These are phyloP conservation scores for Bremia lactucae DNA, from an alignment of 352 stramenopile genomes.

Conservation along the genomic window DNA sequence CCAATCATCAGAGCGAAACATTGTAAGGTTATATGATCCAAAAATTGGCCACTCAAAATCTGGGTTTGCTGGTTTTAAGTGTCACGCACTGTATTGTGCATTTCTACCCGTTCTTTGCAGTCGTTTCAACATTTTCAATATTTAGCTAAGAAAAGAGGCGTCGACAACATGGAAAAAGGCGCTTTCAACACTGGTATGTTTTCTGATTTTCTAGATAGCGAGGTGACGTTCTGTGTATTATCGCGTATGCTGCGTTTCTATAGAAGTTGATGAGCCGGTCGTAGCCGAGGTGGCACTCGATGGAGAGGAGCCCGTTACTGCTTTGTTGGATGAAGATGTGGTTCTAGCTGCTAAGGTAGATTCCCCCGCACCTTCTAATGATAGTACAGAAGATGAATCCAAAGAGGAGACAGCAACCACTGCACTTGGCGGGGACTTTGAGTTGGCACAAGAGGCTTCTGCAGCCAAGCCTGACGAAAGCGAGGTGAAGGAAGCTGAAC, in stretches of 20 bases:
- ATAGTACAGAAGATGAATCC: conserved; percentile 28
- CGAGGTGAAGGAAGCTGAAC: conserved; percentile 54
- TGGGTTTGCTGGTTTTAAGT: no score
- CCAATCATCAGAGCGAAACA: no score
- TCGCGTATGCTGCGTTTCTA: not conserved
- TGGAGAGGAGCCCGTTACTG: conserved; percentile 6
- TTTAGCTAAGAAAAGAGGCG: conserved; percentile 15
- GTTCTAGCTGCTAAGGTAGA: conserved; percentile 6
- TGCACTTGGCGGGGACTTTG: conserved; percentile 17
- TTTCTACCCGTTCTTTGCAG: no score
- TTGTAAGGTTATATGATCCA: no score
- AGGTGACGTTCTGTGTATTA: not conserved
- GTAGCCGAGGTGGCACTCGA: conserved; percentile 9
- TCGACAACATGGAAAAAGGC: conserved; percentile 46
- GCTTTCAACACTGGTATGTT: conserved; percentile 26
- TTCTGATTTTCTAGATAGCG: not conserved
- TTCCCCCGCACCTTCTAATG: conserved; percentile 5
- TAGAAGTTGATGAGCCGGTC: conserved; percentile 15
- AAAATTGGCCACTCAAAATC: no score
- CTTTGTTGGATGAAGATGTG: conserved; percentile 1
- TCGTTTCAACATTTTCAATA: conserved; percentile 19
- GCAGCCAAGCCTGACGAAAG: conserved; percentile 21
- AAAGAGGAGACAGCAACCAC: conserved; percentile 15
- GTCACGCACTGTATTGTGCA: no score
- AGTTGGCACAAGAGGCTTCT: conserved; percentile 11